Conservation (phyloP, 371 early-diverging fungal genomes). For the Mortierella sp. region DNA sequence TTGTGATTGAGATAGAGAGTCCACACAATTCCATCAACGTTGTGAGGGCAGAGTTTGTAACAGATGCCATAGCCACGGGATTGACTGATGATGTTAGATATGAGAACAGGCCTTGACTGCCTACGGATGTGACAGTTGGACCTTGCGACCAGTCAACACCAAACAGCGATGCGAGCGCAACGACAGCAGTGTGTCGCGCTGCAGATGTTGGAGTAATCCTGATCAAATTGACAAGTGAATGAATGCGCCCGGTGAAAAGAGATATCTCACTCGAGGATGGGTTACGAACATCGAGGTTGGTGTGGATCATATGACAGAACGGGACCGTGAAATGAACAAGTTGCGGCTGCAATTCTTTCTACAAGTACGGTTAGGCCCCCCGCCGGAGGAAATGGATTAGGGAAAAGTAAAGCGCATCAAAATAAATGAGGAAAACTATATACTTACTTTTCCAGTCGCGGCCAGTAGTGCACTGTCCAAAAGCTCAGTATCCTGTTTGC, state of each 20-base stretch:
- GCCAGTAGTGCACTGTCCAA: slow-evolving; percentile 32
- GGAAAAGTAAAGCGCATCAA: not conserved
- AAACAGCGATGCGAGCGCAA: slow-evolving; percentile 43
- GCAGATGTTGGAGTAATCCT: slow-evolving; percentile 51
- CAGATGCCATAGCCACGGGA: slow-evolving; percentile 38
- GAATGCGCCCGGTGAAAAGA: slow-evolving; percentile 42
- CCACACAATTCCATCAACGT: slow-evolving; percentile 45
- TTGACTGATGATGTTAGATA: slow-evolving; percentile 52
- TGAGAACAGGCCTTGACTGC: slow-evolving; percentile 51
- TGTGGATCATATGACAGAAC: slow-evolving; percentile 52
- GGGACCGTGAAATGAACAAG: slow-evolving; percentile 52
- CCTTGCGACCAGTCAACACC: slow-evolving; percentile 51
- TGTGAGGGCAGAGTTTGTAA: slow-evolving; percentile 39
- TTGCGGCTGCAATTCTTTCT: slow-evolving; percentile 51
- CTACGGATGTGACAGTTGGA: slow-evolving; percentile 29
- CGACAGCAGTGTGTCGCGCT: slow-evolving; percentile 49
- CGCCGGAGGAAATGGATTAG: not conserved
- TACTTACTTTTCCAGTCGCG: slow-evolving; percentile 33
- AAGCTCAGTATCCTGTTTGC: slow-evolving; percentile 27
- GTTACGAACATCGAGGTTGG: slow-evolving; percentile 45
- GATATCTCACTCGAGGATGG: slow-evolving; percentile 49
- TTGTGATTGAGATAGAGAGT: slow-evolving; percentile 36
- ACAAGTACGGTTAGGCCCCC: not conserved
- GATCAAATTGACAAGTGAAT: slow-evolving; percentile 55
- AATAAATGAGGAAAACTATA: no score